Base-by-base conservation (phyloP, 2,329 filamentous ascomycete species). In the Hypoxylon sp. region DNA sequence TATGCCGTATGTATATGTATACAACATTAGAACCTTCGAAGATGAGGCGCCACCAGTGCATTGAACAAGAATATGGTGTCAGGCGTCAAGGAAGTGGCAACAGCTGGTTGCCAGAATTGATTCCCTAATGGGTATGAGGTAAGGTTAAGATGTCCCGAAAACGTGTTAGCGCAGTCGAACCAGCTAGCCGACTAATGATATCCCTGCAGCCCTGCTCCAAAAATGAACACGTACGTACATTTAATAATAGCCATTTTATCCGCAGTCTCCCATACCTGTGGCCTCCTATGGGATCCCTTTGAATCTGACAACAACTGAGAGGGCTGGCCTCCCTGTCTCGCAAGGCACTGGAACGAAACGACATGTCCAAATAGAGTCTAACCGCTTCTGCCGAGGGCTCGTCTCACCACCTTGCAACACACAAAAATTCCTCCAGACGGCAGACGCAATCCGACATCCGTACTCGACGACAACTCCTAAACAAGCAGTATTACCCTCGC, bases 391-490 rank as follows among this genome's bases (percentile, higher is more conserved):
- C 63, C 38, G 25, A 48, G 45, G 36, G 23, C 51, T 64, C 45
- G 52, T 71, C 66, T 62, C 53, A 67, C 70, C 63, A 69, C 61
- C 61, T 70, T 57, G 56, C 65, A 65, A 65, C 49, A 62, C 61
- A 21, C 57, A 65, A 57, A 59, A 65, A 67, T 60, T 64, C 60
- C 65, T 67, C 51, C 63, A 19, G 28, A 30, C 19, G 38, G 45
- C n/a, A 50, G 34, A 62, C 41, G n/a, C 23, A 45, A 43, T 55
- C 51, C 36, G 23, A 41, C 14, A 30, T 56, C 28, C 41, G n/a
- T 30, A 30, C 10, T 56, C 52, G 52, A 56, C 53, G 43, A 21
- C 30, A 41, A 32, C 32, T 58, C 19, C 52, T n/a, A 14, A 57
- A 38, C 2, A 48, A 23, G 25, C 41, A 23, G 5, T 48, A 46